Conservation (phyloP, 1,284 basidiomycete species). For the Leccinum ambiguum region DNA sequence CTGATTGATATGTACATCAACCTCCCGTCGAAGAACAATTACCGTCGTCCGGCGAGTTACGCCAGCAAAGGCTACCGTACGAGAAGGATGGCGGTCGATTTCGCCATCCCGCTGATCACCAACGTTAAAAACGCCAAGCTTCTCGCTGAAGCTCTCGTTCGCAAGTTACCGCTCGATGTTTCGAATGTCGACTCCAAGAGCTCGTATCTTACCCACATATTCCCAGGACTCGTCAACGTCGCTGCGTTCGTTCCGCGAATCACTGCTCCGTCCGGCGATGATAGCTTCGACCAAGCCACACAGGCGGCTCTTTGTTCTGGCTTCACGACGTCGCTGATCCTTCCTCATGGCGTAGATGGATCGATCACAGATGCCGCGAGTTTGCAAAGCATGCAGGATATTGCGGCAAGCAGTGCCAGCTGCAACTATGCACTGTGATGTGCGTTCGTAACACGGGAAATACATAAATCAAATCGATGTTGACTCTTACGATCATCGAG, state of each 20-base stretch:
- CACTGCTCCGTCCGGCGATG: slow-evolving; percentile 51
- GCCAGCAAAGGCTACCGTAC: slow-evolving; percentile 97
- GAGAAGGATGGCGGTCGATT: slow-evolving; percentile 99
- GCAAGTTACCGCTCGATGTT: slow-evolving; percentile 74
- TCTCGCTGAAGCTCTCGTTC: slow-evolving; percentile 92
- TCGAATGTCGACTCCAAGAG: slow-evolving; percentile 94
- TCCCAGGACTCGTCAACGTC: slow-evolving; percentile 93
- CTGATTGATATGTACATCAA: slow-evolving; percentile 99
- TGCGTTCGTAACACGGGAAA: too few species aligned
- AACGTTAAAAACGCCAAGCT: slow-evolving; percentile 99
- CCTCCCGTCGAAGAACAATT: slow-evolving; percentile 97
- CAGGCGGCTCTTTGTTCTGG: slow-evolving; percentile 85
- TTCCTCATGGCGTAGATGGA: slow-evolving; percentile 67
- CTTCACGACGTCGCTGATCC: slow-evolving; percentile 81
- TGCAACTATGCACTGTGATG: slow-evolving; percentile 88
- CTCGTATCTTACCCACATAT: slow-evolving; percentile 86
- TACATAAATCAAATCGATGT: too few species aligned
- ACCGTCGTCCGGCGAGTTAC: slow-evolving; percentile 95
- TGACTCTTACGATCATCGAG: too few species aligned
- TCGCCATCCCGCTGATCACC: slow-evolving; percentile 95
- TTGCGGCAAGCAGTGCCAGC: slow-evolving; percentile 63
- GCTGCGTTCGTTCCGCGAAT: slow-evolving; percentile 86
- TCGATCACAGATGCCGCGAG: slow-evolving; percentile 67
- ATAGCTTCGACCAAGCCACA: slow-evolving; percentile 69
- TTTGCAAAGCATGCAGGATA: slow-evolving; percentile 69